A percentile compares a stretch with the other conserved stretches of the same genome.
Evolutionary conservation across 371 early-diverging fungal species (phyloP).

Genomic region (Syncephalastrum contaminatum): DNA sequence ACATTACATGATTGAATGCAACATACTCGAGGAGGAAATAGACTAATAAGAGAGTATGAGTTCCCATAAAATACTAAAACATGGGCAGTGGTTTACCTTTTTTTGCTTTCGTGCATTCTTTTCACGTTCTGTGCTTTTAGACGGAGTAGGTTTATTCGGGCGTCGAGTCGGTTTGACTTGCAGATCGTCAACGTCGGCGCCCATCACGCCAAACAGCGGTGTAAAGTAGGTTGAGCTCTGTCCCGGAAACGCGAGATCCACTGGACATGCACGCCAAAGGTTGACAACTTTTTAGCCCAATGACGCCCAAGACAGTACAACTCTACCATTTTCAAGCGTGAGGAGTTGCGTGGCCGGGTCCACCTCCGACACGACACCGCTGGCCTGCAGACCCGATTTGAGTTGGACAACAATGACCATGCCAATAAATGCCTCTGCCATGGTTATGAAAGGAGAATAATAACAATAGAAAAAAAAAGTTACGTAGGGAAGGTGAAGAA

Average conservation of each 20-base stretch:
- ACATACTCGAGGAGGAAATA: no score
- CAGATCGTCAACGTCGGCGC: constrained; percentile 51
- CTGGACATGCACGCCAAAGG: constrained; percentile 15
- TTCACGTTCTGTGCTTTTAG: constrained; percentile 8
- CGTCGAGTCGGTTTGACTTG: constrained; percentile 30
- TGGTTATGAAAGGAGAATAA: constrained; percentile 11
- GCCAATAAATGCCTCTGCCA: constrained; percentile 63
- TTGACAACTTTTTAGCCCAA: background rate
- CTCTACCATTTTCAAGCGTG: constrained; percentile 56
- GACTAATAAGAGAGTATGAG: no score
- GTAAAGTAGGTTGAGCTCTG: constrained; percentile 28
- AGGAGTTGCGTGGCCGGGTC: constrained; percentile 51
- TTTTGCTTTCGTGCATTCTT: constrained; percentile 4
- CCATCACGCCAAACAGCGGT: constrained; percentile 42
- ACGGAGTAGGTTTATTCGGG: constrained; percentile 1
- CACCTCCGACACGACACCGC: constrained; percentile 54
- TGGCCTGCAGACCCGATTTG: constrained; percentile 45
- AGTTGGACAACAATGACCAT: constrained; percentile 45
- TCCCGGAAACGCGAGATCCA: constrained; percentile 31
- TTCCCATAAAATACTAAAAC: no score
- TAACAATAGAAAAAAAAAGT: constrained; percentile 2
- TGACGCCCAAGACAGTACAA: background rate
- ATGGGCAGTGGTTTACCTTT: no score
- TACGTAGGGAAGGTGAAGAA: no score
- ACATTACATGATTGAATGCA: no score